Evolutionary conservation across 805 yeast genomes (phyloP), one percentile per base, ranked within the genome.

Genomic region (Candida oleophila): DNA sequence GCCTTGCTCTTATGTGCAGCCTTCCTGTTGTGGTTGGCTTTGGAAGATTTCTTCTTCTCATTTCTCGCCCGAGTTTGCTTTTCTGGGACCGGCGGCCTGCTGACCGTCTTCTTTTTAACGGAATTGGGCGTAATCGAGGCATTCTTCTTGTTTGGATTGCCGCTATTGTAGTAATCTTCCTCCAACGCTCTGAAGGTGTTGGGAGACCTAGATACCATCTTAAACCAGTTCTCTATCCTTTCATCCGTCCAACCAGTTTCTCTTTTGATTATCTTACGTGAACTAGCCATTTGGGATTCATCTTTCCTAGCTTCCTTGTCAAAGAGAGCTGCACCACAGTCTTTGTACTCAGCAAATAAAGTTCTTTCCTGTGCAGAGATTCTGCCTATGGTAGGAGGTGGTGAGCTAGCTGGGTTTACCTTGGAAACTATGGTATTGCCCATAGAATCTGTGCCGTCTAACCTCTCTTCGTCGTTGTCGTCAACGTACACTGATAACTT

Each of bases 171-270:
- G 54, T 70, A 82, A 51, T 77, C 77, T 44, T 83, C 85, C 55
- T 87, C 95, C 47, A 87, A 60, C 2, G 80, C 48, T 54, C 78
- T 77, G 52, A 78, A 83, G 47, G 87, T 72, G 38, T 73, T 71
- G 0, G 94, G 89, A 38, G 82, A 78, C 55, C 78, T 79, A 43
- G 80, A 74, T 16, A 90, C 60, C 85, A 87, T 85, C 46, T 86
- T 69, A 1, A 85, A 85, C 97, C 97, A 92, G 0, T 96, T 96
- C 71, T 91, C 97, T 41, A 92, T 81, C 61, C 89, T 96, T 58
- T 89, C 96, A 63, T 90, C 91, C 0, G 90, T 73, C 96, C 96
- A 89, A 1, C 72, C 71, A 0, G 84, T 77, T 34, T 72, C 70
- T 4, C 61, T 54, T 51, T 75, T 79, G 59, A 75, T 28, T 69